Evolutionary conservation across 106 monocot species (phyloP).

Genomic region (Acorus calamus): DNA sequence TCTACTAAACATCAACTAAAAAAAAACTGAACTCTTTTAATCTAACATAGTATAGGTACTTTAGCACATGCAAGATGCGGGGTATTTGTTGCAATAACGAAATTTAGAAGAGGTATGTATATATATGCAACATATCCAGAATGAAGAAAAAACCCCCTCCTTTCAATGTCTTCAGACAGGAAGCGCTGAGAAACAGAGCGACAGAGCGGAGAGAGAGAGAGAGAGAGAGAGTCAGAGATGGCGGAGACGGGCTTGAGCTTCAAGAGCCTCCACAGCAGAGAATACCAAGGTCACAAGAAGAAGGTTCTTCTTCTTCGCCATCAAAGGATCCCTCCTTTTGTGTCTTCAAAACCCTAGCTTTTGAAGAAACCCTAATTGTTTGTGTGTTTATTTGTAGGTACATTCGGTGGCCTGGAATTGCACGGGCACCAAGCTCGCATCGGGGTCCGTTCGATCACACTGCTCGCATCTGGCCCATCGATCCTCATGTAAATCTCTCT

Average conservation of each 20-base stretch:
- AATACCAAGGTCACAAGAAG: constrained; percentile 92
- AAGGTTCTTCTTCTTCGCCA: constrained; percentile 32
- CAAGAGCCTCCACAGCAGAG: constrained; percentile 63
- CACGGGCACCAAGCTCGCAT: constrained; percentile 86
- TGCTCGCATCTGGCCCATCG: constrained; percentile 85
- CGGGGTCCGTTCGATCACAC: constrained; percentile 98
- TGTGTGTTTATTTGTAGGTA: constrained; percentile 37
- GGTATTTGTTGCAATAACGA: no score
- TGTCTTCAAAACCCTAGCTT: background rate
- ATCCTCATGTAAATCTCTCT: constrained; percentile 55
- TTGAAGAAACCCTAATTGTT: background rate
- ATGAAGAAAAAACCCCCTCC: no score
- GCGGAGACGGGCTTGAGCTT: constrained; percentile 54
- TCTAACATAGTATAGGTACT: no score
- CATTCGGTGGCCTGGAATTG: constrained; percentile 99
- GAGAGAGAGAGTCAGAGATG: constrained; percentile 22
- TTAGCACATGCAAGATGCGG: no score
- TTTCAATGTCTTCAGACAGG: no score
- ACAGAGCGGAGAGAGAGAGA: no score
- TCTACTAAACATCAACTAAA: no score
- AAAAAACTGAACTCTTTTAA: no score
- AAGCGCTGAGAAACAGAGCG: no score
- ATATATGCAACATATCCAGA: no score
- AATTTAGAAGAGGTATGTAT: no score
- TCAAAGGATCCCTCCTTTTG: background rate